Conservation (phyloP, 78 protist genomes). For the Chrysochromulina parva region DNA sequence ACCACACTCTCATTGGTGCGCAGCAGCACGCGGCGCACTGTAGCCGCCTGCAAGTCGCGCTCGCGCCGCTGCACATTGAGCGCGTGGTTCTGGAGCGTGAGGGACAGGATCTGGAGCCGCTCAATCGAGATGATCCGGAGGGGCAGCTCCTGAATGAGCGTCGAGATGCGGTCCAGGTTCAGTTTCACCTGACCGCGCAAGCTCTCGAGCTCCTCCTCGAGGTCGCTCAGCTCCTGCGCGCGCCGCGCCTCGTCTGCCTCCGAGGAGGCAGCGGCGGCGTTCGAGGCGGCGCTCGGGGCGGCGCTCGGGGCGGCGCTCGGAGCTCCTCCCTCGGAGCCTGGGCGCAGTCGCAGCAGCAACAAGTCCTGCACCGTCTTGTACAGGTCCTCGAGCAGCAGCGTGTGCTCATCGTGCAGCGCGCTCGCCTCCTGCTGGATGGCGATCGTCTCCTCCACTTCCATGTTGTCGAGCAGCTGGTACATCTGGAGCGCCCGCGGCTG, state of each 20-base stretch:
- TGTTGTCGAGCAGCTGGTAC: conserved; percentile 21
- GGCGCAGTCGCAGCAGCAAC: too few relatives aligned
- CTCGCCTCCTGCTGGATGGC: background rate
- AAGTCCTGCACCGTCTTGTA: background rate
- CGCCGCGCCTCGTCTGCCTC: background rate
- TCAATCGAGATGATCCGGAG: background rate
- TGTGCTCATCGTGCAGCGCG: background rate
- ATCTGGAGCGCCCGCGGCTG: background rate
- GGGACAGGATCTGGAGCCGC: background rate
- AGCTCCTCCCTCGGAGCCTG: too few relatives aligned
- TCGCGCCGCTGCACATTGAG: background rate
- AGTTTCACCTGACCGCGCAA: background rate
- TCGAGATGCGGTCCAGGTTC: background rate
- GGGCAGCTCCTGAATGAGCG: background rate
- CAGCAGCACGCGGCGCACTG: background rate
- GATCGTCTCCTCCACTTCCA: background rate
- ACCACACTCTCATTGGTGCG: too few relatives aligned
- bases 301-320: background rate
- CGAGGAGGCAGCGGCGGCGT: background rate
- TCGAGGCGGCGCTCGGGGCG: background rate
- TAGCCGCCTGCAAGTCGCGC: background rate
- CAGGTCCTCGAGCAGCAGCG: background rate
- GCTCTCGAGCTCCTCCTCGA: background rate
- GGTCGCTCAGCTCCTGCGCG: background rate
- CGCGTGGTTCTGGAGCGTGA: background rate